Evolutionary conservation across 169 alveolate genomes (phyloP).

Genomic region (Plasmodium vinckei): DNA sequence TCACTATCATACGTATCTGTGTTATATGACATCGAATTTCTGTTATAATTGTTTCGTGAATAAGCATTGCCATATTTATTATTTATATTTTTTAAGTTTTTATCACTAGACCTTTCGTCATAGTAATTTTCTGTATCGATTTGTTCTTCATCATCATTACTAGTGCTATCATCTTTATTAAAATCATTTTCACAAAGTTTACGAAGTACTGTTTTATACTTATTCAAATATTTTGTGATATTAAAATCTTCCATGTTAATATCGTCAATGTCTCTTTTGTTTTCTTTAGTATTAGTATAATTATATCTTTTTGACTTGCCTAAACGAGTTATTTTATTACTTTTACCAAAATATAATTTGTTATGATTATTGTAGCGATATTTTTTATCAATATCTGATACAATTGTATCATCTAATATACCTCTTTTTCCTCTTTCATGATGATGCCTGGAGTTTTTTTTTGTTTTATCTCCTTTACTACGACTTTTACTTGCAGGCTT

Average conservation of each 20-base stretch:
- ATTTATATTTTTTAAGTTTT: background rate
- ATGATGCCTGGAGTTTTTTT: background rate
- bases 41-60: too few species aligned
- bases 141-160: conserved; percentile 27
- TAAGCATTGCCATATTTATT: too few species aligned
- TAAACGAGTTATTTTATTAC: background rate
- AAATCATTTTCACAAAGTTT: conserved; percentile 41
- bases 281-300: background rate
- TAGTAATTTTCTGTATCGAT: too few species aligned
- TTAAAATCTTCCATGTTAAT: conserved; percentile 17
- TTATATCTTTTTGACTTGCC: background rate
- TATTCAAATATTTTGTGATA: conserved; percentile 50
- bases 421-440: background rate
- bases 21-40: too few species aligned
- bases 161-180: conserved; percentile 4
- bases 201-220: conserved; percentile 40
- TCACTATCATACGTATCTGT: too few species aligned
- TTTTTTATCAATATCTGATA: background rate
- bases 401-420: background rate
- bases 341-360: background rate
- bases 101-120: too few species aligned
- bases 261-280: background rate
- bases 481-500: background rate
- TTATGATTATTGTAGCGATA: background rate
- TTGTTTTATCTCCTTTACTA: background rate